These are phyloP conservation scores for Naumovozyma dairenensis DNA, from an alignment of 805 yeast species.

Conservation along the genomic window DNA sequence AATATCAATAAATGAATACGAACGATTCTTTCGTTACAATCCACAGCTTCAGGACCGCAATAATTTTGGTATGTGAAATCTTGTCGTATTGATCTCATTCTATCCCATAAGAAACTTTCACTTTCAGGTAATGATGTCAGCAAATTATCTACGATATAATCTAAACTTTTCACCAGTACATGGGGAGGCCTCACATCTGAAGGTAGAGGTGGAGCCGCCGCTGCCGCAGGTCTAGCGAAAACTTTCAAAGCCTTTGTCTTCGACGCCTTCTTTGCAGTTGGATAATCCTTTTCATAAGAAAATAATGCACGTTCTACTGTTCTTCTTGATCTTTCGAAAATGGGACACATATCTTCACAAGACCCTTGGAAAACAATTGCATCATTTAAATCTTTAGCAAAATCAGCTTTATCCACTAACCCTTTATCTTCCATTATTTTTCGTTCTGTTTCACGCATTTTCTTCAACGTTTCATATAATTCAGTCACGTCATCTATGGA, in stretches of 20 bases:
- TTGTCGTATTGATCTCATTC: slow-evolving; percentile 92
- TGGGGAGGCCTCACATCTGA: slow-evolving; percentile 95
- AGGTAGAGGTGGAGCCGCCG: slow-evolving; percentile 95
- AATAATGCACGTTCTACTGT: slow-evolving; percentile 80
- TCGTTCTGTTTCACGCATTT: slow-evolving; percentile 66
- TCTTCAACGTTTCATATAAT: slow-evolving; percentile 65
- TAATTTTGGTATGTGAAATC: slow-evolving; percentile 94
- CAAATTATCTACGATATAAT: slow-evolving; percentile 57
- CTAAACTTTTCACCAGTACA: slow-evolving; percentile 53
- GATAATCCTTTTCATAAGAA: slow-evolving; percentile 59
- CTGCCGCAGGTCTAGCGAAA: slow-evolving; percentile 94
- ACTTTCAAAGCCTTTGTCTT: slow-evolving; percentile 68
- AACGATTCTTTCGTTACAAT: slow-evolving; percentile 85
- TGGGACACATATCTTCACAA: slow-evolving; percentile 91
- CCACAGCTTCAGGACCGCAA: slow-evolving; percentile 86
- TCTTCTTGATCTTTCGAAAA: slow-evolving; percentile 82
- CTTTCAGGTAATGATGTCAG: slow-evolving; percentile 66
- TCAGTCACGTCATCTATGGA: slow-evolving; percentile 52
- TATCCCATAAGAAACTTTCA: slow-evolving; percentile 91
- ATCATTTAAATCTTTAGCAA: slow-evolving; percentile 70
- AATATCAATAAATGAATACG: slow-evolving; percentile 74
- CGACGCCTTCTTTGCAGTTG: slow-evolving; percentile 45
- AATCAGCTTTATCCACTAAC: slow-evolving; percentile 79
- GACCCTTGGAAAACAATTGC: slow-evolving; percentile 85
- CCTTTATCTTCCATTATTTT: slow-evolving; percentile 69